Evolutionary conservation across 2,329 filamentous ascomycete species (phyloP).

Genomic region (Phyllosticta ampelicida): DNA sequence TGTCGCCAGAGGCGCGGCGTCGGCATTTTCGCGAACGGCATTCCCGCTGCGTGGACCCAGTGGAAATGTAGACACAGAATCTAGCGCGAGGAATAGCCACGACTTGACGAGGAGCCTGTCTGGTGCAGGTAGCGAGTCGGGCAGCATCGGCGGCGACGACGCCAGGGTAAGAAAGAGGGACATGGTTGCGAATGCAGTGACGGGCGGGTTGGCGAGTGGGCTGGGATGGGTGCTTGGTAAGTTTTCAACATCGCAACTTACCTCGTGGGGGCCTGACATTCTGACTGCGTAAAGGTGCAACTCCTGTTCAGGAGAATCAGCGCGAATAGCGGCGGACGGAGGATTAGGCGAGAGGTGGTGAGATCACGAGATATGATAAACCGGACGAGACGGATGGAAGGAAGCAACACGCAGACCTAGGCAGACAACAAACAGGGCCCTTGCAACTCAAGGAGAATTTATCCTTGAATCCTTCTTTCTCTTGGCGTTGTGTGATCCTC

Average conservation of each 20-base stretch:
- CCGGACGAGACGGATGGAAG: neutral
- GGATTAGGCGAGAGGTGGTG: neutral
- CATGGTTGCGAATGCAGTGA: conserved; percentile 55
- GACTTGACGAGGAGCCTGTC: conserved; percentile 13
- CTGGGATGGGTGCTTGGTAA: conserved; percentile 54
- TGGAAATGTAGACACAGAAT: conserved; percentile 5
- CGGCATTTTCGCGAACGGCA: conserved; percentile 36
- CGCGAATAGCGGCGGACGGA: neutral
- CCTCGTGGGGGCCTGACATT: neutral
- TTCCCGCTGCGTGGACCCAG: conserved; percentile 32
- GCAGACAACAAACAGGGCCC: neutral
- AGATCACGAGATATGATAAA: neutral
- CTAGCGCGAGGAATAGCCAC: conserved; percentile 1
- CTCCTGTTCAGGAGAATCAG: neutral
- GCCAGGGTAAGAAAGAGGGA: conserved; percentile 57
- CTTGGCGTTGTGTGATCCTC: too few species aligned
- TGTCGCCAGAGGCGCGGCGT: conserved; percentile 39
- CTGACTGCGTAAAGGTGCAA: conserved; percentile 3
- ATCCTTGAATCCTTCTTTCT: too few species aligned
- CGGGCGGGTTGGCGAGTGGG: conserved; percentile 49
- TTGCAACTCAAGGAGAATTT: neutral
- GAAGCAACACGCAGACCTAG: neutral
- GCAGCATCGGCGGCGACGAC: conserved; percentile 22
- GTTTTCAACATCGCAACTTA: conserved; percentile 10
- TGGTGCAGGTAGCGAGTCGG: conserved; percentile 26